Percentiles rank a stretch among this genome's conserved stretches.
phyloP scores from a whole-genome alignment of 805 yeast genomes.

The Priceomyces carsonii region DNA sequence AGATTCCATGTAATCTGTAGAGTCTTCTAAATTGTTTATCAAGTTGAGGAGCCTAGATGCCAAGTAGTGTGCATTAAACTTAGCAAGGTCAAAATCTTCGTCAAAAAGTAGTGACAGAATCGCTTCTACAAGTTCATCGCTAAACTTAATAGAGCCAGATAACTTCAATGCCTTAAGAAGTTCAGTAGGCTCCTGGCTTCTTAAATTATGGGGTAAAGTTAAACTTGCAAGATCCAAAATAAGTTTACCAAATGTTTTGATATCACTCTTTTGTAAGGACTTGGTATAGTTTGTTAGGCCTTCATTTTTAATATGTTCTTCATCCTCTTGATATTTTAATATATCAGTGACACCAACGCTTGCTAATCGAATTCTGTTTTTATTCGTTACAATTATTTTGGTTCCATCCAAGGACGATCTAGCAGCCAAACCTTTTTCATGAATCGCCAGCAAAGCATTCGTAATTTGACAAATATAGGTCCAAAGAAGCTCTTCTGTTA shows the following conservation, averaged over 20 bases:
- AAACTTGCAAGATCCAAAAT: slow-evolving; percentile 55
- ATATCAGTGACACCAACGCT: slow-evolving; percentile 75
- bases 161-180: slow-evolving; percentile 16
- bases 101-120: slow-evolving; percentile 32
- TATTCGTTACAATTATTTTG: slow-evolving; percentile 72
- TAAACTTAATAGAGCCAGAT: slow-evolving; percentile 22
- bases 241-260: slow-evolving; percentile 57
- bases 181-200: slow-evolving; percentile 15
- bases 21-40: slow-evolving; percentile 51
- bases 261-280: slow-evolving; percentile 54
- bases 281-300: slow-evolving; percentile 15
- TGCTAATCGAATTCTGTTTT: slow-evolving; percentile 68
- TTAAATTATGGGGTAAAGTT: slow-evolving; percentile 27
- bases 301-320: slow-evolving; percentile 16
- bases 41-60: slow-evolving; percentile 41
- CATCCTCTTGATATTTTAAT: slow-evolving; percentile 42
- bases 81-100: slow-evolving; percentile 23
- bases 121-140: slow-evolving; percentile 47
- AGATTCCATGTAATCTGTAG: slow-evolving; percentile 59
- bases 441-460: slow-evolving; percentile 67
- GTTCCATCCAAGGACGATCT: slow-evolving; percentile 60
- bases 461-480: slow-evolving; percentile 71
- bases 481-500: slow-evolving; percentile 75
- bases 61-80: slow-evolving; percentile 25
- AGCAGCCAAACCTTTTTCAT: slow-evolving; percentile 62